Conservation (phyloP, 129 eudicot genomes). For the sunflower (Helianthus annuus) region DNA sequence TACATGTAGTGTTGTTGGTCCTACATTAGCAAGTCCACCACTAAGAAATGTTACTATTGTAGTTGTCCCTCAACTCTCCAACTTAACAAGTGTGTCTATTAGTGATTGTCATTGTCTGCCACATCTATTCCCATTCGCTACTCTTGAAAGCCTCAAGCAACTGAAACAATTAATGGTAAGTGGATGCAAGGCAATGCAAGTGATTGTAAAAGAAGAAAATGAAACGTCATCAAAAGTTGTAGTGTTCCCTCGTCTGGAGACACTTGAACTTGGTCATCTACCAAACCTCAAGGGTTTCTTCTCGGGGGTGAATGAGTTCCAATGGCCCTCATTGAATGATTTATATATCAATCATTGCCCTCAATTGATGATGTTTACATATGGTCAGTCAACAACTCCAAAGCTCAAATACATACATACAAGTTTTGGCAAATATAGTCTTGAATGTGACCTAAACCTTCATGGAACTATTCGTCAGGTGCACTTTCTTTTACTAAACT, state of each 20-base stretch:
- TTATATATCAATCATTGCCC: too few relatives aligned
- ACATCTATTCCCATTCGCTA: not conserved
- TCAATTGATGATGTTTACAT: too few relatives aligned
- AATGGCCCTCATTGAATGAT: too few relatives aligned
- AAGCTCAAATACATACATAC: not conserved
- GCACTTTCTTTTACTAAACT: not conserved
- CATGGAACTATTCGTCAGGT: not conserved
- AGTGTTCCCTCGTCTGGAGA: conserved; percentile 1
- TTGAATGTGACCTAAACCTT: conserved; percentile 5
- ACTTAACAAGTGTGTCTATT: not conserved
- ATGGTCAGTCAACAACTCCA: too few relatives aligned
- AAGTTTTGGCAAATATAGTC: not conserved
- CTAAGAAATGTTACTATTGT: not conserved
- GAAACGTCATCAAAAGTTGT: not conserved
- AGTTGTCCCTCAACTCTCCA: not conserved
- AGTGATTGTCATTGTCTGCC: not conserved
- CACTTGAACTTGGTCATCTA: too few relatives aligned
- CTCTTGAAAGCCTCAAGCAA: conserved; percentile 12
- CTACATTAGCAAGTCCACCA: not conserved
- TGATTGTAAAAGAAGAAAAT: not conserved
- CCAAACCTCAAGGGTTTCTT: too few relatives aligned
- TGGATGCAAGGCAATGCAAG: not conserved
- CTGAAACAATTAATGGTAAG: not conserved
- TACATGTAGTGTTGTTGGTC: too few relatives aligned
- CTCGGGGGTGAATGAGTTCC: too few relatives aligned